Evolutionary conservation across 495 filamentous ascomycete genomes (phyloP).

Genomic region (Aspergillus steynii): DNA sequence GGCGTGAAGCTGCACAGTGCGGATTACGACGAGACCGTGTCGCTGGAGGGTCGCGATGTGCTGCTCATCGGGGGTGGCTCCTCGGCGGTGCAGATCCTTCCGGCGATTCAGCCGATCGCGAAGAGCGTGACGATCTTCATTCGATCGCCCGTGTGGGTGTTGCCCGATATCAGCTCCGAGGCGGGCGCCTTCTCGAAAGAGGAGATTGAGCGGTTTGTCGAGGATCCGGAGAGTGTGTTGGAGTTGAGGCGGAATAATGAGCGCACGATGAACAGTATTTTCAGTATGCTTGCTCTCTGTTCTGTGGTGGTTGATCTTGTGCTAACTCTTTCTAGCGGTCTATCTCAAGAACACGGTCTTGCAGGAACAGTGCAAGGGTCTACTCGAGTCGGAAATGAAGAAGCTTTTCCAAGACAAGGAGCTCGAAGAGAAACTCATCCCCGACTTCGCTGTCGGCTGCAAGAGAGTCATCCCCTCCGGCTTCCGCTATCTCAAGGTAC

Average conservation of each 20-base stretch:
- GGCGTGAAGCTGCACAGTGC: slow-evolving; percentile 52
- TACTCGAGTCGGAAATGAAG: neutral
- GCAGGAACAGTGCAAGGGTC: neutral
- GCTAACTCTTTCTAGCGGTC: too few species aligned
- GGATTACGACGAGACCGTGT: slow-evolving; percentile 32
- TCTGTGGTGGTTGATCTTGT: too few species aligned
- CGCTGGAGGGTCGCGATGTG: slow-evolving; percentile 41
- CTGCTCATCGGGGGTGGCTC: slow-evolving; percentile 48
- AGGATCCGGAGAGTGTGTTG: slow-evolving; percentile 19
- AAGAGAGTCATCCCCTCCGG: too few species aligned
- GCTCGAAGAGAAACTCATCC: slow-evolving; percentile 9
- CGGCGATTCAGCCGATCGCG: slow-evolving; percentile 51
- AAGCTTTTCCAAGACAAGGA: slow-evolving; percentile 10
- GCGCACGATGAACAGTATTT: too few species aligned
- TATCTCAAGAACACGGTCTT: too few species aligned
- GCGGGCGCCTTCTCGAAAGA: slow-evolving; percentile 30
- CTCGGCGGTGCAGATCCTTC: slow-evolving; percentile 51
- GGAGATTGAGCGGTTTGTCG: slow-evolving; percentile 35
- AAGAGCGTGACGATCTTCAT: slow-evolving; percentile 14
- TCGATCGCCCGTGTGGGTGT: slow-evolving; percentile 16
- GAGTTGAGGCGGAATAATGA: too few species aligned
- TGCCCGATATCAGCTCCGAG: slow-evolving; percentile 9
- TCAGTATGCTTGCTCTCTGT: too few species aligned
- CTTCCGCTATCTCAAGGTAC: too few species aligned
- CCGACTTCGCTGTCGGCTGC: slow-evolving; percentile 20